Evolutionary conservation across 495 filamentous ascomycete genomes (phyloP), one percentile per base, ranked within the genome.

Genomic region (Annulohypoxylon stygium): DNA sequence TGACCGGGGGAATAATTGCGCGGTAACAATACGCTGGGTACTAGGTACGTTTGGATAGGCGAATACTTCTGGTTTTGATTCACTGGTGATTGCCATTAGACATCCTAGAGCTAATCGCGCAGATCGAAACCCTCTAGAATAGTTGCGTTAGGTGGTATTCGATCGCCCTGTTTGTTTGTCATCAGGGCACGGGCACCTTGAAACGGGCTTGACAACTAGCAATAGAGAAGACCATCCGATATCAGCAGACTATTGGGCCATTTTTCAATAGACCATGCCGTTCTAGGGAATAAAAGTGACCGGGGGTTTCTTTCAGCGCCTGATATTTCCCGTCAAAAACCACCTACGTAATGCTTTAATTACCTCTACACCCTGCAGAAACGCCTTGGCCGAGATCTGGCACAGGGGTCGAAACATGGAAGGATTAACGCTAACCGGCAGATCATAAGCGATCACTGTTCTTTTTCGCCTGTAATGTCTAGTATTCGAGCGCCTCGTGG

Each of bases 381-480:
- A 75, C 73, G 73, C 50, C 73, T 75, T 75, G 73, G 73, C 73
- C 60, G 60, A 71, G 73, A 75, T 75, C 73, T 75, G 73, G 63
- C 68, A 75, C 73, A 75, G 47, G 73, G 73, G 61, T 71, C 64
- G 73, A 71, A 71, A 71, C 73, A 41, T 72, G 63, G 69, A 59
- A 65, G 73, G 69, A 72, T 71, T 62, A 69, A 51, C 69, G 53
- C 60, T 69, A 71, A 23, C 69, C 73, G 73, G 73, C 37, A 75
- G 73, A 75, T 75, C 73, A 61, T 72, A 69, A 72, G 58, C 69
- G 68, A 71, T 71, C 72, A 62, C 54, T 59, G 16, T 11, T 34
- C 48, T 53, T 43, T 45, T 34, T 33, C 34, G 10, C 58, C 16
- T 64, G 16, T 58, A 62, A 63, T 9, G 39, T 51, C 61, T 69